These are phyloP conservation scores for Xylaria longipes DNA, from an alignment of 495 filamentous ascomycete genomes.

Conservation along the genomic window DNA sequence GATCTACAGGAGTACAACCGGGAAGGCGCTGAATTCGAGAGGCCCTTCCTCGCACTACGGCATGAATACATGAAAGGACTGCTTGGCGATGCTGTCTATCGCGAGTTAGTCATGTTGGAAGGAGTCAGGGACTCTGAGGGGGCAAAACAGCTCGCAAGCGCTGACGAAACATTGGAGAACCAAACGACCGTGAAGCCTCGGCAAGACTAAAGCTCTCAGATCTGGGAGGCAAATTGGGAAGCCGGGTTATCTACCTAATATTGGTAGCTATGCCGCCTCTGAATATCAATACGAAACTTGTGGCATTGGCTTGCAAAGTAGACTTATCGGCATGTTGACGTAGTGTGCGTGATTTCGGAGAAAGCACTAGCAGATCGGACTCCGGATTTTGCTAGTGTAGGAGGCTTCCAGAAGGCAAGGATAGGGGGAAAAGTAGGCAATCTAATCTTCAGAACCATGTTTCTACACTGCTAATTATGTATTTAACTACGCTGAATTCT, in stretches of 20 bases:
- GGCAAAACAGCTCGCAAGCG: not conserved
- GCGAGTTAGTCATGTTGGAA: constrained; percentile 6
- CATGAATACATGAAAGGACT: not conserved
- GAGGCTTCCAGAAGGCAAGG: too few species aligned
- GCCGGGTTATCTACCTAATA: not conserved
- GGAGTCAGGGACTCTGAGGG: not conserved
- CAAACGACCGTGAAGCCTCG: not conserved
- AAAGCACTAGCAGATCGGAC: too few species aligned
- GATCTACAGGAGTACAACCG: not conserved
- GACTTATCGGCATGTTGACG: too few species aligned
- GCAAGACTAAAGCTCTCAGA: not conserved
- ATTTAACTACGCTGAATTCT: too few species aligned
- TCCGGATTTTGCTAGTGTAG: too few species aligned
- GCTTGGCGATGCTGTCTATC: not conserved
- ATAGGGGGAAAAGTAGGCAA: too few species aligned
- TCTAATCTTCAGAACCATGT: too few species aligned
- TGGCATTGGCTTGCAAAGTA: too few species aligned
- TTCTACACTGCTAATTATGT: too few species aligned
- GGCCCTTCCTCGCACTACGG: not conserved
- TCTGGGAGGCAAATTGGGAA: not conserved
- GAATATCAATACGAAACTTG: not conserved
- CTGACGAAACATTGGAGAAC: not conserved
- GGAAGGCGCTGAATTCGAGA: not conserved
- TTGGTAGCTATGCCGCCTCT: not conserved
- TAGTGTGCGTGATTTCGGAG: too few species aligned